phyloP scores from a whole-genome alignment of 345 rosid species.

The Eucalyptus pumila region DNA sequence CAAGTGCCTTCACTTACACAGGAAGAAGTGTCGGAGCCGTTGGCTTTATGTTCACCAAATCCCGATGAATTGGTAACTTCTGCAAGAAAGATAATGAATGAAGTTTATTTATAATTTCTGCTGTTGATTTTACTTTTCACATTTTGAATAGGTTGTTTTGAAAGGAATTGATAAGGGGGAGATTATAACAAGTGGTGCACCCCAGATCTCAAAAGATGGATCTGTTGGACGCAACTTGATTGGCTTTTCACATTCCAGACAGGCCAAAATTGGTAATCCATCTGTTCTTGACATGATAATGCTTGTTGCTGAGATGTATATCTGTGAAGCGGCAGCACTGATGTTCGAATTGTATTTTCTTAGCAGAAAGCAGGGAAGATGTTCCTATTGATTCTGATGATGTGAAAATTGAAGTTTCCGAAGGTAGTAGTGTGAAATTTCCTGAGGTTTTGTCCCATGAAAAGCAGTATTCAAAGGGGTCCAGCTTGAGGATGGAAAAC shows the following conservation, averaged over 20 bases:
- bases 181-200: conserved; percentile 69
- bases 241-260: conserved; percentile 46
- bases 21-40: conserved; percentile 64
- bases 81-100: not conserved
- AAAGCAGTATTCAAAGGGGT: conserved; percentile 4
- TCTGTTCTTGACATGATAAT: not conserved
- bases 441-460: conserved; percentile 14
- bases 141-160: conserved; percentile 41
- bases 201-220: conserved; percentile 67
- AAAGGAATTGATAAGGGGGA: conserved; percentile 84
- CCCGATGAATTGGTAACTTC: conserved; percentile 67
- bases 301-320: not conserved
- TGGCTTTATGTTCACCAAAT: conserved; percentile 65
- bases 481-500: conserved; percentile 11
- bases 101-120: not conserved
- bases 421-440: conserved; percentile 9
- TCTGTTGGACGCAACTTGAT: conserved; percentile 27
- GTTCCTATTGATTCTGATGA: conserved; percentile 24
- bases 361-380: conserved; percentile 68
- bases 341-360: conserved; percentile 10
- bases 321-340: not conserved
- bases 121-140: not conserved
- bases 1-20: conserved; percentile 65
- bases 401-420: conserved; percentile 27
- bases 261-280: conserved; percentile 47